Percentiles rank a stretch among this genome's conserved stretches.
Evolutionary conservation across 768 basidiomycete genomes (phyloP).

Genomic region (Lyophyllum shimeji): DNA sequence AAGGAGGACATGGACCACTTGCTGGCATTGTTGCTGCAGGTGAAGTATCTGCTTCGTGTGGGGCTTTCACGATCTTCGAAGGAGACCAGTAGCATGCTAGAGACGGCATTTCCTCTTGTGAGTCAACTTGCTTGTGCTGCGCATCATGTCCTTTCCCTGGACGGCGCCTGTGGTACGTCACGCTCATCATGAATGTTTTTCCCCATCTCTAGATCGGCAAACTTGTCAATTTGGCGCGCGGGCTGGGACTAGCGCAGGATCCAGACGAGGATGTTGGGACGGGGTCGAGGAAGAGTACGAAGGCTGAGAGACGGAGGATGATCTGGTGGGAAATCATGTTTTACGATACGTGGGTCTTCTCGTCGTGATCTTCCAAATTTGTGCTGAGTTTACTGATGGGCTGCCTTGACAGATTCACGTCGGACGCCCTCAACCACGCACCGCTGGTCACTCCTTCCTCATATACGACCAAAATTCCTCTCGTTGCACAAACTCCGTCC

Average conservation of each 20-base stretch:
- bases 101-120: conserved; percentile 42
- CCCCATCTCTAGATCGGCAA: conserved; percentile 53
- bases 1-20: conserved; percentile 50
- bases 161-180: background rate
- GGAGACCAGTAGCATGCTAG: conserved; percentile 7
- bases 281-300: conserved; percentile 1
- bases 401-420: conserved; percentile 53
- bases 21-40: conserved; percentile 56
- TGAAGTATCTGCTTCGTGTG: conserved; percentile 33
- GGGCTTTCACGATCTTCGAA: conserved; percentile 3
- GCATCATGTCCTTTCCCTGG: background rate
- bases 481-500: conserved; percentile 36
- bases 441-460: conserved; percentile 56
- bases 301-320: conserved; percentile 24
- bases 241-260: conserved; percentile 62
- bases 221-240: conserved; percentile 64
- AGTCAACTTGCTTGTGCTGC: conserved; percentile 11
- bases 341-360: conserved; percentile 68
- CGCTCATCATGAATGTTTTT: background rate
- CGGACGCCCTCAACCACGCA: conserved; percentile 65
- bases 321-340: conserved; percentile 82
- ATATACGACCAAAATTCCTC: conserved; percentile 57
- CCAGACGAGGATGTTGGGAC: conserved; percentile 43
- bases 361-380: conserved; percentile 2
- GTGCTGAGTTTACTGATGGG: background rate